phyloP scores from a whole-genome alignment of 768 basidiomycete species.

The Xanthoconium purpureum region DNA sequence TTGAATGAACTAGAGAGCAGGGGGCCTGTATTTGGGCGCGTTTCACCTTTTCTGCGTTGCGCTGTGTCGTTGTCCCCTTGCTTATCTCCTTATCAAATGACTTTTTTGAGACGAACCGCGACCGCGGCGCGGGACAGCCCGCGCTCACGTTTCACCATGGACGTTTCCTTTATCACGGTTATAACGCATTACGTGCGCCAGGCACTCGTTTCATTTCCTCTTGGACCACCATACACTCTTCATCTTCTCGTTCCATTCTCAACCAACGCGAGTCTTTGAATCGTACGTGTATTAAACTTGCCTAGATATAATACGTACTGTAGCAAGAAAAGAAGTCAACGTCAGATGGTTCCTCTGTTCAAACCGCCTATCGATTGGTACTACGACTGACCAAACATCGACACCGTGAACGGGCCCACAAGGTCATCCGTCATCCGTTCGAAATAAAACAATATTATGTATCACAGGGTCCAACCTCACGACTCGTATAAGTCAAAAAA shows the following conservation, averaged over 20 bases:
- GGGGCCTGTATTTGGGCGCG: not conserved
- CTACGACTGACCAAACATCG: too few relatives aligned
- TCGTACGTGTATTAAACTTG: not conserved
- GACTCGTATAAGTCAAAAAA: not conserved
- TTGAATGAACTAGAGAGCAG: not conserved
- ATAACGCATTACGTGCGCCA: not conserved
- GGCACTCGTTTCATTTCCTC: not conserved
- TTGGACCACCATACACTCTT: not conserved
- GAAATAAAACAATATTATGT: conserved; percentile 2
- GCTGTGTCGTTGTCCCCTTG: not conserved
- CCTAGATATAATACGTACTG: conserved; percentile 1
- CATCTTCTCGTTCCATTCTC: not conserved
- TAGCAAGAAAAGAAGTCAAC: not conserved
- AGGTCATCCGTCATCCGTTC: not conserved
- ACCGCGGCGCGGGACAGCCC: not conserved
- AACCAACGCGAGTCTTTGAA: not conserved
- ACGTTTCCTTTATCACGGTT: not conserved
- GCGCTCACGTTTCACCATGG: not conserved
- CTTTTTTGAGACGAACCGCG: conserved; percentile 3
- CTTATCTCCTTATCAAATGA: not conserved
- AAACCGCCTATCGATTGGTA: too few relatives aligned
- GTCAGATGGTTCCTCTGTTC: not conserved
- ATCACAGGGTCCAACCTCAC: conserved; percentile 6
- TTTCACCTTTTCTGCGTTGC: not conserved
- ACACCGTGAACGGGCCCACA: not conserved